These are phyloP conservation scores for Sicyos baderoa DNA, from an alignment of 306 rosid genomes.

Conservation along the genomic window DNA sequence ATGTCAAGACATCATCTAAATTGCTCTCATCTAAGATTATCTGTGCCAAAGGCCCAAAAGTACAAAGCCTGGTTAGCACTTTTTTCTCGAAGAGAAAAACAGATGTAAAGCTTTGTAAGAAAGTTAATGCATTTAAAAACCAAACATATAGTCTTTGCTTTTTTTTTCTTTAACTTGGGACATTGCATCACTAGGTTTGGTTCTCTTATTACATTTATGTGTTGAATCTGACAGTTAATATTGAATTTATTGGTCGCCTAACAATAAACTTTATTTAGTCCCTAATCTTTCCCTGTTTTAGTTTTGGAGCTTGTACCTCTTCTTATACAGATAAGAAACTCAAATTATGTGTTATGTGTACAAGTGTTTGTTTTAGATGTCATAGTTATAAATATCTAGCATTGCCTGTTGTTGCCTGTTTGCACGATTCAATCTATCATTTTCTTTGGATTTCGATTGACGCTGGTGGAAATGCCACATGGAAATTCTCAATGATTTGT, in stretches of 20 bases:
- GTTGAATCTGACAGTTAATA: background rate
- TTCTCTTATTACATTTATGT: background rate
- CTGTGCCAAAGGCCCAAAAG: background rate
- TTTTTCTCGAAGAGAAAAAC: background rate
- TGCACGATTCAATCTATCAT: background rate
- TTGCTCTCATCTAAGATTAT: background rate
- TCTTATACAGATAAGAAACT: background rate
- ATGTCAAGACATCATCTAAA: too few relatives aligned
- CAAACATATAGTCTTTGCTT: background rate
- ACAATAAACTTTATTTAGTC: background rate
- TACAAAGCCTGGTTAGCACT: background rate
- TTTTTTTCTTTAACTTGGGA: background rate
- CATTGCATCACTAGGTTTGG: background rate
- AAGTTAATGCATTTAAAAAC: background rate
- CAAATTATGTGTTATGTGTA: too few relatives aligned
- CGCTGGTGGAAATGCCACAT: background rate
- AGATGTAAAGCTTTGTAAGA: background rate
- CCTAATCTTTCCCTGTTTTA: background rate
- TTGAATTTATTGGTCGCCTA: background rate
- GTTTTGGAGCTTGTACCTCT: background rate
- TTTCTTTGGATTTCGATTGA: background rate
- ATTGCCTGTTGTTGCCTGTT: background rate
- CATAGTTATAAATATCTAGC: background rate
- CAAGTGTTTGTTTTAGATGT: background rate
- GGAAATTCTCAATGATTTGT: background rate